phyloP scores from a whole-genome alignment of 805 yeast genomes.

The Wickerhamomyces bovis region DNA sequence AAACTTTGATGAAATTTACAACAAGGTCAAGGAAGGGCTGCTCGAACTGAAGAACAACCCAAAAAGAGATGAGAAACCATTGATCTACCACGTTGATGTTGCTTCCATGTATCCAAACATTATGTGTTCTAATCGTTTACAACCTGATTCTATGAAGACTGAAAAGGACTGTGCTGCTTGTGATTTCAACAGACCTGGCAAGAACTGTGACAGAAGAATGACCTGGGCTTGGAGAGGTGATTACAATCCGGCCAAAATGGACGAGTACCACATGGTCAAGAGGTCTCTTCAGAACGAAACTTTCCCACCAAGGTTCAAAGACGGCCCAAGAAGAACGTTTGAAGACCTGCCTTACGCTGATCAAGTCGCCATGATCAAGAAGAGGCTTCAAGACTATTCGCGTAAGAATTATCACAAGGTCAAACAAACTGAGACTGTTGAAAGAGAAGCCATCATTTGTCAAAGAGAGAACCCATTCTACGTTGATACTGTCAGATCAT shows the following conservation, averaged over 20 bases:
- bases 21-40: conserved; percentile 48
- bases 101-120: conserved; percentile 99
- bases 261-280: conserved; percentile 86
- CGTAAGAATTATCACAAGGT: conserved; percentile 78
- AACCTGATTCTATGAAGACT: conserved; percentile 94
- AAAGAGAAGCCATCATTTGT: conserved; percentile 89
- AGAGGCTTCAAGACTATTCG: conserved; percentile 77
- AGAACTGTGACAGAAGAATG: conserved; percentile 82
- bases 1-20: conserved; percentile 71
- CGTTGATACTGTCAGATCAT: conserved; percentile 87
- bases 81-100: conserved; percentile 95
- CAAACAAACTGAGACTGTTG: conserved; percentile 76
- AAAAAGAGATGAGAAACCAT: conserved; percentile 67
- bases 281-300: conserved; percentile 74
- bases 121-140: conserved; percentile 94
- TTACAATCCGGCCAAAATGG: conserved; percentile 82
- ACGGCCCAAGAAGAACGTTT: conserved; percentile 55
- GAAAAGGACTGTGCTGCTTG: conserved; percentile 97
- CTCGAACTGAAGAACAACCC: conserved; percentile 57
- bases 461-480: conserved; percentile 98
- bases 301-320: conserved; percentile 57
- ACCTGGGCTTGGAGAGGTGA: conserved; percentile 99
- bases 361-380: conserved; percentile 69
- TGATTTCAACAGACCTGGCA: conserved; percentile 94
- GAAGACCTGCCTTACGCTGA: conserved; percentile 73